Conservation (phyloP, 768 basidiomycete species). For the Macrolepiota fuliginosa region DNA sequence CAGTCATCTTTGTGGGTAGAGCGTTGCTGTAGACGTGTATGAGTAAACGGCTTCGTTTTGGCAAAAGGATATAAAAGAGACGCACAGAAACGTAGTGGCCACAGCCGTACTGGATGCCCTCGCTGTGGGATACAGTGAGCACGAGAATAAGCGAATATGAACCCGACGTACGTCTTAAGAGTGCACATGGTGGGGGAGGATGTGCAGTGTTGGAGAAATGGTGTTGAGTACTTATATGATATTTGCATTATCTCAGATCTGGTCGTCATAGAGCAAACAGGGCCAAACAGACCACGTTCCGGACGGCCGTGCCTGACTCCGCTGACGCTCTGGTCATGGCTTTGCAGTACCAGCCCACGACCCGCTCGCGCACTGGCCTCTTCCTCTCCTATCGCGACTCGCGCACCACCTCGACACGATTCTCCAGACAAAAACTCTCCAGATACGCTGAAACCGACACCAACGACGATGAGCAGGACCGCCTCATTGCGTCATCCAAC, state of each 20-base stretch:
- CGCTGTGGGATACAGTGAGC: conserved; percentile 40
- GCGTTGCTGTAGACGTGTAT: conserved; percentile 37
- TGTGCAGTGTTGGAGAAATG: background rate
- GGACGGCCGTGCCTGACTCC: conserved; percentile 4
- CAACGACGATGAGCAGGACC: conserved; percentile 61
- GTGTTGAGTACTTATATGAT: conserved; percentile 15
- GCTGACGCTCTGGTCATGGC: conserved; percentile 11
- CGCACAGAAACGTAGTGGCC: conserved; percentile 75
- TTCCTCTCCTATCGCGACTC: conserved; percentile 95
- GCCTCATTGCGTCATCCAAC: conserved; percentile 49
- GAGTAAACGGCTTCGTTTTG: conserved; percentile 13
- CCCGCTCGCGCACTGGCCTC: conserved; percentile 85
- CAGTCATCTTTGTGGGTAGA: conserved; percentile 57
- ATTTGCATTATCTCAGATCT: conserved; percentile 11
- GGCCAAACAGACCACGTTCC: conserved; percentile 25
- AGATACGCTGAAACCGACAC: conserved; percentile 47
- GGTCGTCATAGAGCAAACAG: conserved; percentile 3
- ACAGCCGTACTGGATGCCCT: conserved; percentile 74
- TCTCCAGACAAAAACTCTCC: conserved; percentile 34
- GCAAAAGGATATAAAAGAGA: conserved; percentile 14
- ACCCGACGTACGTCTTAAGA: conserved; percentile 46
- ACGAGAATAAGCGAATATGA: background rate
- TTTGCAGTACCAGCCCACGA: conserved; percentile 40
- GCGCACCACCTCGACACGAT: conserved; percentile 41
- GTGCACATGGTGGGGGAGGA: conserved; percentile 44